Percentiles rank a stretch among this genome's conserved stretches.
phyloP scores from a whole-genome alignment of 164 flowering plant genomes.

The Magnolia kwangsiensis region DNA sequence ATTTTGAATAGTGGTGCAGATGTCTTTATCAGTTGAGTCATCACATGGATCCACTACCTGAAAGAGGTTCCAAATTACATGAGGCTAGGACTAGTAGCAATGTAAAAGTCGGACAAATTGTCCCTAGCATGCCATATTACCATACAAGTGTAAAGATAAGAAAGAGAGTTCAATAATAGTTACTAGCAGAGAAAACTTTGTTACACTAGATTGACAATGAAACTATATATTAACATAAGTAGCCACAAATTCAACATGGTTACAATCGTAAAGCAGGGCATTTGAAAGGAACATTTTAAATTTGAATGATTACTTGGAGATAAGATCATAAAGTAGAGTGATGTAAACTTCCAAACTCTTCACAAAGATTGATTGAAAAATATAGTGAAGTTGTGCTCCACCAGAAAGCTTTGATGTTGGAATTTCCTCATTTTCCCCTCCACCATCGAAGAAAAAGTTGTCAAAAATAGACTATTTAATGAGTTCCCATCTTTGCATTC shows the following conservation, averaged over 20 bases:
- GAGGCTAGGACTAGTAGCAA: background rate
- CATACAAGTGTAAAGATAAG: background rate
- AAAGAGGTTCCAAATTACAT: constrained; percentile 2
- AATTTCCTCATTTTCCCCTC: constrained; percentile 94
- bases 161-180: background rate
- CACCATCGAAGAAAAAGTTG: constrained; percentile 86
- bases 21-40: constrained; percentile 85
- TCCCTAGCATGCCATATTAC: background rate
- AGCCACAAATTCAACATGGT: background rate
- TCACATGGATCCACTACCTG: constrained; percentile 99
- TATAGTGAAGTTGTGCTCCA: constrained; percentile 90
- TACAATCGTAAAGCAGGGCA: background rate
- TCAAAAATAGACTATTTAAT: constrained; percentile 16
- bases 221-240: background rate
- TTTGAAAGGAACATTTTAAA: background rate
- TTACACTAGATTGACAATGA: background rate
- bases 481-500: constrained; percentile 4
- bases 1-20: constrained; percentile 91
- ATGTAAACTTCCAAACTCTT: constrained; percentile 84
- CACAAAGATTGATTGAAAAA: constrained; percentile 86
- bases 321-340: background rate
- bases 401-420: constrained; percentile 92
- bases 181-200: background rate
- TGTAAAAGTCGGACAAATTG: background rate
- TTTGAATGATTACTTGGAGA: background rate